Evolutionary conservation across 2,329 filamentous ascomycete species (phyloP).

Genomic region (Epichloe coenophiala): DNA sequence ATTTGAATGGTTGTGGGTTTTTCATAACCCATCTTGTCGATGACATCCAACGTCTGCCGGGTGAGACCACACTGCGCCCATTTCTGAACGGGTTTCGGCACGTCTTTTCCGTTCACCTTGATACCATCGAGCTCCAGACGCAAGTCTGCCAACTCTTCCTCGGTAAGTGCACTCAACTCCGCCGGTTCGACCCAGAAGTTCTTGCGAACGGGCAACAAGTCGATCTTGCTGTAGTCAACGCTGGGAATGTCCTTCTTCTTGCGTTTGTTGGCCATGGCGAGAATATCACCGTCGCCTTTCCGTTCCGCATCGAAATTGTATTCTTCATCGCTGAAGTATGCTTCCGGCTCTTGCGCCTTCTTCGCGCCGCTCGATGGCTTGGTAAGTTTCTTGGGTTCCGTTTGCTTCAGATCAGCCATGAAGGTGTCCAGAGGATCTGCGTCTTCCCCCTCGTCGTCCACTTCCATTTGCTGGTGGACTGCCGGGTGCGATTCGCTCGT

Average conservation of each 20-base stretch:
- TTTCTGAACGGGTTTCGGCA: conserved; percentile 87
- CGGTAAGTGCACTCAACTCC: conserved; percentile 70
- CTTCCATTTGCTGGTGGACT: conserved; percentile 43
- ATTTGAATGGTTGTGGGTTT: conserved; percentile 88
- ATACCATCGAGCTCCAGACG: conserved; percentile 87
- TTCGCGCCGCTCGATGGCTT: conserved; percentile 25
- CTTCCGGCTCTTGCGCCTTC: conserved; percentile 57
- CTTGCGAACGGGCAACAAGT: conserved; percentile 78
- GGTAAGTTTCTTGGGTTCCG: conserved; percentile 33
- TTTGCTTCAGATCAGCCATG: conserved; percentile 58
- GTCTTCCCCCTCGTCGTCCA: conserved; percentile 51
- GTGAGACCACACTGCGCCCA: conserved; percentile 93
- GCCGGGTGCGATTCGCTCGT: neutral
- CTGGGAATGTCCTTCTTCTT: conserved; percentile 95
- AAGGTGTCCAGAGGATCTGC: conserved; percentile 93
- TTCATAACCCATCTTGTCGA: conserved; percentile 69
- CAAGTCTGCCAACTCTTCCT: conserved; percentile 69
- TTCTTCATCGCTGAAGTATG: conserved; percentile 83
- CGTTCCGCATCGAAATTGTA: conserved; percentile 38
- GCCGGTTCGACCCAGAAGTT: conserved; percentile 88
- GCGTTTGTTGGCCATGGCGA: conserved; percentile 46
- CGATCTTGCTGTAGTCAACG: conserved; percentile 75
- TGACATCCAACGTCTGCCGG: conserved; percentile 73
- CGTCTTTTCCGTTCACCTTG: conserved; percentile 76
- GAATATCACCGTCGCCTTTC: conserved; percentile 32